phyloP scores from a whole-genome alignment of 176 grass and related monocot species.

The Poa pratensis region DNA sequence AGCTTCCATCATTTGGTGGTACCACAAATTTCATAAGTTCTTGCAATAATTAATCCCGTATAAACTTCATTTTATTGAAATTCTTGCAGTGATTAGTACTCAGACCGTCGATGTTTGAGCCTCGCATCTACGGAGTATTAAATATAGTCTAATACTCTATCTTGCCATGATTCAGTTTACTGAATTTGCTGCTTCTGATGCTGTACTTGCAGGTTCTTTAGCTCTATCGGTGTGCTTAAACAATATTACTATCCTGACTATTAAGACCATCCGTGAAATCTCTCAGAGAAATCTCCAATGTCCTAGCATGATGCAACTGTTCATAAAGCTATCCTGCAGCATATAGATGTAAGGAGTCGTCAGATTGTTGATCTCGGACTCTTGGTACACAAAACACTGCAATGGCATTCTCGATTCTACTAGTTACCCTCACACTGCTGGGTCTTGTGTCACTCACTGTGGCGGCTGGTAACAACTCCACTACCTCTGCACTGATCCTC shows the following conservation, averaged over 20 bases:
- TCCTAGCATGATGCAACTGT: background rate
- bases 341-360: conserved; percentile 4
- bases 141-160: too few relatives aligned
- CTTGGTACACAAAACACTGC: background rate
- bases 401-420: conserved; percentile 14
- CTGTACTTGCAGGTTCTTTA: conserved; percentile 26
- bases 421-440: conserved; percentile 36
- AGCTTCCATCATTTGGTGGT: background rate
- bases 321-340: conserved; percentile 5
- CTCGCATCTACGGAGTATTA: too few relatives aligned
- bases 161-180: background rate
- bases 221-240: background rate
- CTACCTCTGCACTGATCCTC: conserved; percentile 23
- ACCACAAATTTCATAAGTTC: background rate
- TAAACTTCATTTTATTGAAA: background rate
- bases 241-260: background rate
- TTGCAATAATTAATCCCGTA: background rate
- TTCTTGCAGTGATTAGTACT: background rate
- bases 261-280: background rate
- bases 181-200: background rate
- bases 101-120: background rate
- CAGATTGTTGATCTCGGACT: background rate
- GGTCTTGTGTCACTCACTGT: background rate
- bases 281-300: background rate
- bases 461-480: conserved; percentile 40